phyloP scores from a whole-genome alignment of 2,329 filamentous ascomycete genomes.

The Aspergillus terreus region DNA sequence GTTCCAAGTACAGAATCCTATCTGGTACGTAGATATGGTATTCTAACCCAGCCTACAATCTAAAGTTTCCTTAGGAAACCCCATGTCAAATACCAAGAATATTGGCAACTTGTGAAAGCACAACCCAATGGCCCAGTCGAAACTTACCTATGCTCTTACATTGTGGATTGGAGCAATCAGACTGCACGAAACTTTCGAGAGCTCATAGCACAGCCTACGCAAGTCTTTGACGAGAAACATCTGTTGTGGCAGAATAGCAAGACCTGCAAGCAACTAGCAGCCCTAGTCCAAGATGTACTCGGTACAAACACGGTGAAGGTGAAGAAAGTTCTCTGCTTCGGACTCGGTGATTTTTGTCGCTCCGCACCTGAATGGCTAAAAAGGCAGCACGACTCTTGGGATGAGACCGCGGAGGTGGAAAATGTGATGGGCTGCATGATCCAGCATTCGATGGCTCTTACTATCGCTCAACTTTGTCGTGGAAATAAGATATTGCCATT shows the following conservation, averaged over 20 bases:
- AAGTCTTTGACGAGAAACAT: slow-evolving; percentile 1
- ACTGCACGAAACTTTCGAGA: slow-evolving; percentile 2
- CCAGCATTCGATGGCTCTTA: slow-evolving; percentile 2
- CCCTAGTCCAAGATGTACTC: slow-evolving; percentile 2
- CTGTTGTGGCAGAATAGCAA: slow-evolving; percentile 2
- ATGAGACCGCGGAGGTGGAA: not conserved
- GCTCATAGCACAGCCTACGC: slow-evolving; percentile 2
- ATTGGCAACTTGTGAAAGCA: slow-evolving; percentile 2
- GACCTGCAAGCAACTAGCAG: not conserved
- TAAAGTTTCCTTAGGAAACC: slow-evolving; percentile 1
- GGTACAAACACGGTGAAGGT: slow-evolving; percentile 2
- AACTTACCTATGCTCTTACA: slow-evolving; percentile 1
- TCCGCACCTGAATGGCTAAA: slow-evolving; percentile 1
- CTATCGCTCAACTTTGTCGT: slow-evolving; percentile 2
- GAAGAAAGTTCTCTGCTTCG: slow-evolving; percentile 3
- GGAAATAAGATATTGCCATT: not conserved
- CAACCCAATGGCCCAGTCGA: not conserved
- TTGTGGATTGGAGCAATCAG: slow-evolving; percentile 3
- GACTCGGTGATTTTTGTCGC: slow-evolving; percentile 1
- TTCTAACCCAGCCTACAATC: not conserved
- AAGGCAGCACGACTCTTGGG: not conserved
- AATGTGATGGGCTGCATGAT: slow-evolving; percentile 2
- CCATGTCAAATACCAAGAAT: slow-evolving; percentile 2
- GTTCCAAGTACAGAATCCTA: slow-evolving; percentile 3
- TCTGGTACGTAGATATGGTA: slow-evolving; percentile 1